phyloP scores from a whole-genome alignment of 176 grass and related monocot species.

The Bonia amplexicaulis region DNA sequence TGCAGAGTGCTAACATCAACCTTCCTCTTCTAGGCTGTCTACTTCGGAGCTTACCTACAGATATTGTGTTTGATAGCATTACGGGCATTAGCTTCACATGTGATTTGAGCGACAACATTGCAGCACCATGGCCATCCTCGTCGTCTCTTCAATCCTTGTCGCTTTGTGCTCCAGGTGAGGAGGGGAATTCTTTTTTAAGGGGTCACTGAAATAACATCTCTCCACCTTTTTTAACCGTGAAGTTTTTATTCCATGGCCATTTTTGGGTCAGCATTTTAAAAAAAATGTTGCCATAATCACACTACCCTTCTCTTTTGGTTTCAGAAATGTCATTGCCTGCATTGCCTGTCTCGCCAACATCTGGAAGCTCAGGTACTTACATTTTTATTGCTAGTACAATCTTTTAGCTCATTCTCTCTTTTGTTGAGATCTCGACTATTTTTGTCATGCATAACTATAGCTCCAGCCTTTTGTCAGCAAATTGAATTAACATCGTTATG shows the following conservation, averaged over 20 bases:
- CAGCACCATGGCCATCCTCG: slow-evolving; percentile 93
- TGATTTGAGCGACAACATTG: slow-evolving; percentile 96
- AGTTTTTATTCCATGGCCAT: neutral
- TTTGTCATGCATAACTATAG: neutral
- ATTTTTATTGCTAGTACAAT: neutral
- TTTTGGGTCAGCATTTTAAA: neutral
- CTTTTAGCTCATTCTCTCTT: neutral
- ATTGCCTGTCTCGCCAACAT: slow-evolving; percentile 57
- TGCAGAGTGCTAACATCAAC: slow-evolving; percentile 14
- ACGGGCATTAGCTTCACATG: slow-evolving; percentile 94
- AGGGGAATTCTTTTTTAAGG: neutral
- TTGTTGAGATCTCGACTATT: neutral
- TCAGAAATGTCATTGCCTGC: slow-evolving; percentile 99
- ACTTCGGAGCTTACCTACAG: slow-evolving; percentile 81
- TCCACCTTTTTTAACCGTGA: neutral
- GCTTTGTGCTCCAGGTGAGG: slow-evolving; percentile 86
- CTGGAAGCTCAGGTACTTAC: slow-evolving; percentile 60
- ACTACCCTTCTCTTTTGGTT: slow-evolving; percentile 13
- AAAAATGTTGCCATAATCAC: neutral
- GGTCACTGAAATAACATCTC: neutral
- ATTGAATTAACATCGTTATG: neutral
- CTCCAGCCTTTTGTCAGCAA: neutral
- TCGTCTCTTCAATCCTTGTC: slow-evolving; percentile 90
- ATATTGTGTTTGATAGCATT: slow-evolving; percentile 81
- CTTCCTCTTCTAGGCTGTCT: slow-evolving; percentile 67